These are phyloP conservation scores for Metschnikowia borealis DNA, from an alignment of 805 yeast genomes.

Conservation along the genomic window DNA sequence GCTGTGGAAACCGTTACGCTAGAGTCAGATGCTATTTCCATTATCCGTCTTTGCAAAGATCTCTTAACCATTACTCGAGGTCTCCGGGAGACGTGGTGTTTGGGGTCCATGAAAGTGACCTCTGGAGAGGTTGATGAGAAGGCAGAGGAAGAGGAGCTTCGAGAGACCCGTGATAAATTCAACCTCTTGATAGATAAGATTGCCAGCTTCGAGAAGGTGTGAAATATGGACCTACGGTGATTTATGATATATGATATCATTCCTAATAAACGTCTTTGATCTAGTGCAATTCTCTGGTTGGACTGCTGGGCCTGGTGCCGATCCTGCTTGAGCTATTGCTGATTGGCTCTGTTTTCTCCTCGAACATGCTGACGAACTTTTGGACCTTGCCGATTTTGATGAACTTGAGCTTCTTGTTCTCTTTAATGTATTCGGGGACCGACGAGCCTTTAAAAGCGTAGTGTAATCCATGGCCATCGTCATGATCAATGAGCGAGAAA, in stretches of 20 bases:
- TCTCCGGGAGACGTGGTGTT: conserved; percentile 53
- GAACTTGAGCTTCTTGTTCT: conserved; percentile 40
- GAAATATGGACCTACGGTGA: background rate
- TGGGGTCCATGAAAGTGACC: conserved; percentile 46
- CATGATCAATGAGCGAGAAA: conserved; percentile 23
- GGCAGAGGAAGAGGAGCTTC: conserved; percentile 20
- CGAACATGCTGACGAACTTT: conserved; percentile 41
- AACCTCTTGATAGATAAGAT: conserved; percentile 15
- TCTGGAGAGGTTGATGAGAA: conserved; percentile 13
- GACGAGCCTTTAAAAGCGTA: conserved; percentile 27
- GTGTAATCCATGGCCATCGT: conserved; percentile 27
- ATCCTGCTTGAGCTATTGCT: conserved; percentile 14
- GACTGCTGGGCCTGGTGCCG: conserved; percentile 17
- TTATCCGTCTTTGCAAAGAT: conserved; percentile 52
- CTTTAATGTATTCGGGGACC: conserved; percentile 34
- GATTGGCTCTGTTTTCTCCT: conserved; percentile 25
- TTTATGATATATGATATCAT: background rate
- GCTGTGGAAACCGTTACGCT: conserved; percentile 56
- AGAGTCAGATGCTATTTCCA: conserved; percentile 49
- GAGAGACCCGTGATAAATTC: conserved; percentile 30
- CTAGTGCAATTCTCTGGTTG: conserved; percentile 4
- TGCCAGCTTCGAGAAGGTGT: conserved; percentile 9
- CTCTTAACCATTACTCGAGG: conserved; percentile 45
- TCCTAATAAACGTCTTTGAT: background rate
- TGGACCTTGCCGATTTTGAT: conserved; percentile 46